These are phyloP conservation scores for Fomitopsis betulina DNA, from an alignment of 1,284 basidiomycete genomes.

Conservation along the genomic window DNA sequence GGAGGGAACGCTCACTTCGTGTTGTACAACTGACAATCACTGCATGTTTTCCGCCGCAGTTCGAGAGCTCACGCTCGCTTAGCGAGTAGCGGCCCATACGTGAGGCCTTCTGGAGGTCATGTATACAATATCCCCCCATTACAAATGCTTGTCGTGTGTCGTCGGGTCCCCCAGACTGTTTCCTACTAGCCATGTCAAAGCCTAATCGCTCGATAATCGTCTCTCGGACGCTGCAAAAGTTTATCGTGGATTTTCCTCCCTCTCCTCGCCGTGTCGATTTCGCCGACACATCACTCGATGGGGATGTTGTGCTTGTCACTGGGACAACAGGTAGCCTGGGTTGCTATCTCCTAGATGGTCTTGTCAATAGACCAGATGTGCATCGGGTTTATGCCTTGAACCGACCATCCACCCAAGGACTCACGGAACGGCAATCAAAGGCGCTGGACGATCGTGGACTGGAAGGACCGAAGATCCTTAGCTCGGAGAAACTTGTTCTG, in stretches of 20 bases:
- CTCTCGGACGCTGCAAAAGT: too few species aligned
- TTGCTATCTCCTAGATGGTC: constrained; percentile 19
- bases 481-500: constrained; percentile 20
- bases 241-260: too few species aligned
- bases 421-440: constrained; percentile 18
- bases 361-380: constrained; percentile 18
- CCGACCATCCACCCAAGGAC: constrained; percentile 11
- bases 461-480: constrained; percentile 14
- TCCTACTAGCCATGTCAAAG: background rate
- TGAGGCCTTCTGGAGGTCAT: too few species aligned
- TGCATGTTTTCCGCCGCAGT: too few species aligned
- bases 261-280: background rate
- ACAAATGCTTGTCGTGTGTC: too few species aligned
- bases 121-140: too few species aligned
- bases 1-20: too few species aligned
- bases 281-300: background rate
- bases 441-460: constrained; percentile 24
- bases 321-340: constrained; percentile 32
- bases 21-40: too few species aligned
- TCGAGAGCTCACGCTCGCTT: too few species aligned
- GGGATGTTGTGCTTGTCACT: constrained; percentile 26
- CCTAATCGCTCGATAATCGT: too few species aligned
- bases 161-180: too few species aligned
- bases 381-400: constrained; percentile 28
- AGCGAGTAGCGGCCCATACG: too few species aligned